phyloP scores from a whole-genome alignment of 2,329 filamentous ascomycete species.

The Ophiocordyceps australis region DNA sequence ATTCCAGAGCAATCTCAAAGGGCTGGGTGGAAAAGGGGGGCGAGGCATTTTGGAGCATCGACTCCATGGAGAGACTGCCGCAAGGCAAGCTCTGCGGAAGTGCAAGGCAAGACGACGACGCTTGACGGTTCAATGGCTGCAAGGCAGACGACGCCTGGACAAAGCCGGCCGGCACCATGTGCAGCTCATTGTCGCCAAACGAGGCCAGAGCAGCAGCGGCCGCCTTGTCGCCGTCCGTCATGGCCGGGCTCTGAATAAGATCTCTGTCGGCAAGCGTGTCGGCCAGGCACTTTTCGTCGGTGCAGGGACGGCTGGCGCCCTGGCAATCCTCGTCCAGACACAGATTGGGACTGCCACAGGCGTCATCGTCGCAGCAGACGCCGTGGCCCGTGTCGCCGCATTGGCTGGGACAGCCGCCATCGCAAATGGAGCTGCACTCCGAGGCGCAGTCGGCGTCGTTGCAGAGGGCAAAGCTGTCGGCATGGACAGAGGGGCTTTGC shows the following conservation, averaged over 20 bases:
- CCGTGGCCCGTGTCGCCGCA: constrained; percentile 13
- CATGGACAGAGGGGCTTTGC: constrained; percentile 1
- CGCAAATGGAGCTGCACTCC: constrained; percentile 16
- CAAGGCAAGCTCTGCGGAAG: constrained; percentile 5
- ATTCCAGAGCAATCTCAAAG: constrained; percentile 6
- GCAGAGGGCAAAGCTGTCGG: constrained; percentile 1
- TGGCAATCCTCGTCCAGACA: constrained; percentile 15
- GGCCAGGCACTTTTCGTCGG: constrained; percentile 13
- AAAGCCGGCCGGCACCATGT: constrained; percentile 2
- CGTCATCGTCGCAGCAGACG: constrained; percentile 17
- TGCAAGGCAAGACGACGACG: constrained; percentile 2
- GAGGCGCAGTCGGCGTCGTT: constrained; percentile 13
- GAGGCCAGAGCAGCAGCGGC: constrained; percentile 13
- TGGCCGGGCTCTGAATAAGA: neutral
- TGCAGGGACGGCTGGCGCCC: constrained; percentile 15
- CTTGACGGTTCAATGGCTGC: constrained; percentile 1
- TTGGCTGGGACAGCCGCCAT: constrained; percentile 14
- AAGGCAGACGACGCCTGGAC: constrained; percentile 3
- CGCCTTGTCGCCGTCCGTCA: constrained; percentile 8
- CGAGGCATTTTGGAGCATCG: constrained; percentile 2
- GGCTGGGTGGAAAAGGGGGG: constrained; percentile 4
- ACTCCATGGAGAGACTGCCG: constrained; percentile 6
- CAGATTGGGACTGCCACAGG: constrained; percentile 10
- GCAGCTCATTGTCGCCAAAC: constrained; percentile 8
- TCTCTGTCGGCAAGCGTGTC: constrained; percentile 3